phyloP scores from a whole-genome alignment of 257 asterid species.

The Penstemon barbatus region DNA sequence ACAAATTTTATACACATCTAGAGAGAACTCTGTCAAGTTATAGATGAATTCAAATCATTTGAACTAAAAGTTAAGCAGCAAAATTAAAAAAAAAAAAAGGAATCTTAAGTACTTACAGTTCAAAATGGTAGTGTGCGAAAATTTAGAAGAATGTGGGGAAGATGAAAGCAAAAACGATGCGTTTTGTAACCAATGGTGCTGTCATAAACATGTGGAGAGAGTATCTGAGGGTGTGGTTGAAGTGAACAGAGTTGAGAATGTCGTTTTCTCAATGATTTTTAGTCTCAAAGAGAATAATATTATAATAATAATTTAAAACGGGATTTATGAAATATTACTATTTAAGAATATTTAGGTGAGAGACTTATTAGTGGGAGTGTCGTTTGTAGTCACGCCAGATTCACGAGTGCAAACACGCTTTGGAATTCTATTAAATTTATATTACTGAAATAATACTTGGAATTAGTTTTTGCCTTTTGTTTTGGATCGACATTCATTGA shows the following conservation, averaged over 20 bases:
- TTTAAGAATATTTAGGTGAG: too few species aligned
- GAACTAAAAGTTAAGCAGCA: background rate
- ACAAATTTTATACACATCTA: background rate
- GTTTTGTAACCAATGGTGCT: slow-evolving; percentile 27
- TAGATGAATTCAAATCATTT: slow-evolving; percentile 1
- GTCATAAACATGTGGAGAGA: slow-evolving; percentile 17
- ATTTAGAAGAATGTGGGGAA: slow-evolving; percentile 24
- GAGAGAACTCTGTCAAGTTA: background rate
- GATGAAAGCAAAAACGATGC: slow-evolving; percentile 26
- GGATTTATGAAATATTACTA: slow-evolving; percentile 6
- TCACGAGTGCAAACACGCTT: too few species aligned
- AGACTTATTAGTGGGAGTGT: too few species aligned
- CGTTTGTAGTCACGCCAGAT: too few species aligned
- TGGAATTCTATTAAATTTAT: too few species aligned
- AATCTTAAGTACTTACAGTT: slow-evolving; percentile 29
- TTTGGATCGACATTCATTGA: too few species aligned
- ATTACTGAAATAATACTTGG: too few species aligned
- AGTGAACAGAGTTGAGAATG: slow-evolving; percentile 27
- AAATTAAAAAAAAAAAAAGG: background rate
- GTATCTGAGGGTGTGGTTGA: background rate
- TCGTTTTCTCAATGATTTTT: slow-evolving; percentile 20
- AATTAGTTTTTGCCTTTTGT: too few species aligned
- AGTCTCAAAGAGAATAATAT: background rate
- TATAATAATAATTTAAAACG: background rate
- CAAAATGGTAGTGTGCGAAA: slow-evolving; percentile 3